phyloP scores from a whole-genome alignment of 768 basidiomycete genomes.

The Amylocystis lapponica region DNA sequence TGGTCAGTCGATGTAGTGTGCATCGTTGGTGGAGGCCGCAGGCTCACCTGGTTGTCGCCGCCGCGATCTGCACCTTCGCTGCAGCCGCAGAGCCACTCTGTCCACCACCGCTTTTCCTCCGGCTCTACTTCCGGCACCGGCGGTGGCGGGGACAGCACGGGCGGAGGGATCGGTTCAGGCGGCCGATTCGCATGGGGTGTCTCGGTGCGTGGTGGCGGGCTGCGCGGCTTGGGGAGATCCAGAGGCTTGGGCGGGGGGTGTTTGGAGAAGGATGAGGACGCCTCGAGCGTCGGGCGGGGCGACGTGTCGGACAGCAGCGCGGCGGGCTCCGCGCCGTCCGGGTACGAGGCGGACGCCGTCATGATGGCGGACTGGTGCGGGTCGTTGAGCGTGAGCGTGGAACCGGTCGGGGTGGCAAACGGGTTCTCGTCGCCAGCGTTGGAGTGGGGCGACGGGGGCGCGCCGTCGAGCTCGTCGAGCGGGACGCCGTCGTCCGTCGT shows the following conservation, averaged over 20 bases:
- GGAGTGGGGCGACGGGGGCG: slow-evolving; percentile 34
- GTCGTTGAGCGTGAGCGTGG: slow-evolving; percentile 44
- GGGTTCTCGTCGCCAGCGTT: slow-evolving; percentile 30
- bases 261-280: slow-evolving; percentile 18
- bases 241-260: slow-evolving; percentile 50
- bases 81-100: slow-evolving; percentile 82
- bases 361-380: slow-evolving; percentile 23
- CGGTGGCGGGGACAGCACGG: slow-evolving; percentile 17
- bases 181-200: slow-evolving; percentile 31
- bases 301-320: not conserved
- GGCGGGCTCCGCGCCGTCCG: slow-evolving; percentile 17
- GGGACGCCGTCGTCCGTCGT: slow-evolving; percentile 47
- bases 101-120: slow-evolving; percentile 65
- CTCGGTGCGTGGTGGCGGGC: slow-evolving; percentile 42
- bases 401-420: slow-evolving; percentile 32
- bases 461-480: slow-evolving; percentile 43
- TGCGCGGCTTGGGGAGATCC: slow-evolving; percentile 56
- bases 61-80: slow-evolving; percentile 69
- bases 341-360: slow-evolving; percentile 16
- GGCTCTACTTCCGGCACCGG: slow-evolving; percentile 26
- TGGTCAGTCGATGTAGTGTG: not conserved
- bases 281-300: slow-evolving; percentile 22
- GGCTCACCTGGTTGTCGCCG: slow-evolving; percentile 62
- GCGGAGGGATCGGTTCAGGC: slow-evolving; percentile 32
- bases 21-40: not conserved